Conservation (phyloP, 495 filamentous ascomycete species). For the Neurospora pannonica region DNA sequence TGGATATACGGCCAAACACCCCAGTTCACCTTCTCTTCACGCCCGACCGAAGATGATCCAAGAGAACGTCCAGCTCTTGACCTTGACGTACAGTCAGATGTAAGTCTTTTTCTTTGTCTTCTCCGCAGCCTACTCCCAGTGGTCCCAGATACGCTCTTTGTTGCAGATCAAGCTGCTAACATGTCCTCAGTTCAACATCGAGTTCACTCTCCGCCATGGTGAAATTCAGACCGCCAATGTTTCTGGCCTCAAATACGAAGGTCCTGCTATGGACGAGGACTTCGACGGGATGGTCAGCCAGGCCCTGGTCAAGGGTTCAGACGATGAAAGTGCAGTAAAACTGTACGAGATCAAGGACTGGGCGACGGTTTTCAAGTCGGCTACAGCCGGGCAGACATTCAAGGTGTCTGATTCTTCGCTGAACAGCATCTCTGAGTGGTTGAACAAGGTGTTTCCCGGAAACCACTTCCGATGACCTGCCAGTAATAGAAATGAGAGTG, state of each 20-base stretch:
- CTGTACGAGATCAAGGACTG: background rate
- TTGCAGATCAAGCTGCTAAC: background rate
- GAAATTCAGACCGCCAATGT: conserved; percentile 23
- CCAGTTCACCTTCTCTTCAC: conserved; percentile 61
- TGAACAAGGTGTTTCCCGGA: background rate
- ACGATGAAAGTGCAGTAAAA: background rate
- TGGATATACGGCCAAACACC: conserved; percentile 84
- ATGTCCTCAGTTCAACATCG: conserved; percentile 8
- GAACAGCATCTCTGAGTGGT: background rate
- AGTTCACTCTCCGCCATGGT: conserved; percentile 33
- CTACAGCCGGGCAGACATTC: background rate
- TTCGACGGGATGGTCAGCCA: conserved; percentile 7
- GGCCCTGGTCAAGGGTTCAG: conserved; percentile 6
- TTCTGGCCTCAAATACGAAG: conserved; percentile 7
- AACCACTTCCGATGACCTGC: background rate
- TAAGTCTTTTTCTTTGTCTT: conserved; percentile 4
- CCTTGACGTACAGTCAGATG: conserved; percentile 15
- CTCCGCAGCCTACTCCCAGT: background rate
- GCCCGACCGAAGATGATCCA: conserved; percentile 44
- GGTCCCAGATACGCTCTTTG: background rate
- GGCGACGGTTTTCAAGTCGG: background rate
- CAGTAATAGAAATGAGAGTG: background rate
- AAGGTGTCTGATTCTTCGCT: background rate
- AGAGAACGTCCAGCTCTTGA: conserved; percentile 41
- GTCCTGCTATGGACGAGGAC: background rate